Percentiles rank a stretch among this genome's conserved stretches.
Evolutionary conservation across 1,139 yeast species (phyloP).

Genomic region (Nakaseomyces kungkrabaensis): DNA sequence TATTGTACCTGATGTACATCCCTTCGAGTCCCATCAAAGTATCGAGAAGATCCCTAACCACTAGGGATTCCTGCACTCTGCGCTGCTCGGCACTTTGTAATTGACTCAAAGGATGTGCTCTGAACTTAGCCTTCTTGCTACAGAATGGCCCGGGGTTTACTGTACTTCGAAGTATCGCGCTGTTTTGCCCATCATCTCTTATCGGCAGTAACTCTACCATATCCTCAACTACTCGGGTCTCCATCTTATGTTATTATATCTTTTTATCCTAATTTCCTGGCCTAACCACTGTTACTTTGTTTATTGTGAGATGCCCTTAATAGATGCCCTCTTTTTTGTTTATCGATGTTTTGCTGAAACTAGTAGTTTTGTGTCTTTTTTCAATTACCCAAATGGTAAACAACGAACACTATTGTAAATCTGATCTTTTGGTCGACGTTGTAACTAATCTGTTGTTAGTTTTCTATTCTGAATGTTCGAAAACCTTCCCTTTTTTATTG

Average conservation of each 20-base stretch:
- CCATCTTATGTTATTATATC: constrained; percentile 4
- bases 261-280: no score
- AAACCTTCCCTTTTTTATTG: not conserved
- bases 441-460: no score
- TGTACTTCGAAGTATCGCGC: constrained; percentile 16
- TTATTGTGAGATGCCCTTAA: no score
- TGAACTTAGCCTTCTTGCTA: constrained; percentile 27
- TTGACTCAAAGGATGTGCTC: constrained; percentile 35
- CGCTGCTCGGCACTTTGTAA: constrained; percentile 29
- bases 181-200: not conserved
- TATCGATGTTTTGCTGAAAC: no score
- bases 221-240: constrained; percentile 11
- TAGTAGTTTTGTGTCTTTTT: no score
- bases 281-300: no score
- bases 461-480: no score
- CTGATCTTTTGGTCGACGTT: no score
- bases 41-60: constrained; percentile 59
- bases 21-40: constrained; percentile 77
- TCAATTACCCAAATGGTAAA: no score
- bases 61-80: constrained; percentile 57
- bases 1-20: constrained; percentile 58
- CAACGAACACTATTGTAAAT: no score
- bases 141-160: constrained; percentile 31
- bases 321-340: not conserved
- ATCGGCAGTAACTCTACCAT: constrained; percentile 6